phyloP scores from a whole-genome alignment of 371 early-diverging fungal genomes.

The Zopfochytrium polystomum region DNA sequence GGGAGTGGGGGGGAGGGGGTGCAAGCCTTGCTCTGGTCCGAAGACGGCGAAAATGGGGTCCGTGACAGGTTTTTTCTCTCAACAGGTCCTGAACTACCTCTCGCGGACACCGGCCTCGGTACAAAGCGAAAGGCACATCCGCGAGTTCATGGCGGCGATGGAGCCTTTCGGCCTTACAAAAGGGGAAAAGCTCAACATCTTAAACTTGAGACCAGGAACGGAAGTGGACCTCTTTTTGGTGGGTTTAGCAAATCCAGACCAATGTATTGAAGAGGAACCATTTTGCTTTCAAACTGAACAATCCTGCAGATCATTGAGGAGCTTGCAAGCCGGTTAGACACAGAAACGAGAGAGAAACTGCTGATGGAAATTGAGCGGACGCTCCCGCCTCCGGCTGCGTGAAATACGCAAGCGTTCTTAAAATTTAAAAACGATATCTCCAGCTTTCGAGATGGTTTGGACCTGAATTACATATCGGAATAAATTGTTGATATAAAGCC shows the following conservation, averaged over 20 bases:
- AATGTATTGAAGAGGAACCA: neutral
- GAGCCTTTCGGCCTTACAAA: slow-evolving; percentile 23
- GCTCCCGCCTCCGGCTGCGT: neutral
- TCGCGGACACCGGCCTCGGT: slow-evolving; percentile 4
- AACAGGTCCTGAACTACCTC: slow-evolving; percentile 17
- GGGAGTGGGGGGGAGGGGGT: neutral
- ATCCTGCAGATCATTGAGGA: slow-evolving; percentile 21
- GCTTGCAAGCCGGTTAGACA: slow-evolving; percentile 17
- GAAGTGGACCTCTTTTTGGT: slow-evolving; percentile 24
- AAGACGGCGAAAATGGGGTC: neutral
- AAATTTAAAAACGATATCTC: slow-evolving; percentile 89
- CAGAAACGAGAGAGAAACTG: neutral
- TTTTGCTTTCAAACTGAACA: neutral
- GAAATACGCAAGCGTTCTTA: slow-evolving; percentile 38
- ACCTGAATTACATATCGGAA: no score
- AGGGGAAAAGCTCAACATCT: slow-evolving; percentile 33
- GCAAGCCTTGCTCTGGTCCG: neutral
- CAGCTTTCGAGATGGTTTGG: slow-evolving; percentile 78
- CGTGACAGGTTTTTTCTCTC: neutral
- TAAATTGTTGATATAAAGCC: neutral
- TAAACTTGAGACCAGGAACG: slow-evolving; percentile 29
- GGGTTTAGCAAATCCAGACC: neutral
- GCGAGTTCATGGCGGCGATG: slow-evolving; percentile 14
- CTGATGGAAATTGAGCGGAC: neutral
- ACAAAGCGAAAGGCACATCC: slow-evolving; percentile 11